Evolutionary conservation across 768 basidiomycete genomes (phyloP).

Genomic region (Xanthoconium stramineum): DNA sequence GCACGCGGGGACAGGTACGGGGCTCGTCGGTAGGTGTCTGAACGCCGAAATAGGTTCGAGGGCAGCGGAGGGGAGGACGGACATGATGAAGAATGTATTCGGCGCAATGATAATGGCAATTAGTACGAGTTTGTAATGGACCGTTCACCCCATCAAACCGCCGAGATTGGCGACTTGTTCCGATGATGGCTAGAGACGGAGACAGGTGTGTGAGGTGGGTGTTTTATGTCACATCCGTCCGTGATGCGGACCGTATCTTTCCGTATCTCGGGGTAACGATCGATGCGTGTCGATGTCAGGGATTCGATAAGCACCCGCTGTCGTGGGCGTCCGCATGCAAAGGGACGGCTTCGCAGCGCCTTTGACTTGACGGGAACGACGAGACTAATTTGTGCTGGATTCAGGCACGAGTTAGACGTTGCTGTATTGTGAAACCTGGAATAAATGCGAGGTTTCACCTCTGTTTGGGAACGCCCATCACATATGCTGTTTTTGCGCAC

Average conservation of each 20-base stretch:
- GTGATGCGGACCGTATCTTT: conserved; percentile 9
- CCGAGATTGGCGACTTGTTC: conserved; percentile 6
- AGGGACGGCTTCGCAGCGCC: background rate
- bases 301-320: conserved; percentile 3
- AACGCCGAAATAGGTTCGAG: background rate
- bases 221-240: background rate
- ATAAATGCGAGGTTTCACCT: background rate
- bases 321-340: conserved; percentile 8
- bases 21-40: background rate
- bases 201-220: background rate
- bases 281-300: conserved; percentile 5
- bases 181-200: conserved; percentile 5
- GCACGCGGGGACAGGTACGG: background rate
- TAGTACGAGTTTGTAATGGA: background rate
- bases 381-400: background rate
- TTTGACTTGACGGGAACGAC: background rate
- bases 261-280: conserved; percentile 1
- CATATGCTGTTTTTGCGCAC: background rate
- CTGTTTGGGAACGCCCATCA: background rate
- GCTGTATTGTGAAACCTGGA: background rate
- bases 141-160: background rate
- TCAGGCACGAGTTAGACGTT: conserved; percentile 7
- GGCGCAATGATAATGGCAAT: background rate
- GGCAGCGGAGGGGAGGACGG: background rate
- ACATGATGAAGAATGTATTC: background rate